Evolutionary conservation across 495 filamentous ascomycete genomes (phyloP).

Genomic region (Extremus antarcticus): DNA sequence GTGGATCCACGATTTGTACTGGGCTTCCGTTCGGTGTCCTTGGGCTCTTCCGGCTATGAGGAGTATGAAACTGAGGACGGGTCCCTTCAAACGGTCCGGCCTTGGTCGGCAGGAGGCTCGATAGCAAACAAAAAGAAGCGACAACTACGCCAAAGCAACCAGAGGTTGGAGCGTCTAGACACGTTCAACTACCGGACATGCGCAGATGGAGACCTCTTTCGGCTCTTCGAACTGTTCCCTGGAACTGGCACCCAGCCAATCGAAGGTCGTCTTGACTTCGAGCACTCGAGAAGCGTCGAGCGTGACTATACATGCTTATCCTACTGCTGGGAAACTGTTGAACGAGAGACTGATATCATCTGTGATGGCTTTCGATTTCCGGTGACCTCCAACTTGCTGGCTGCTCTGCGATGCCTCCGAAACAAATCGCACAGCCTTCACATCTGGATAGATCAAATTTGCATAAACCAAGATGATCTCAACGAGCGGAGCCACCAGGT

Average conservation of each 20-base stretch:
- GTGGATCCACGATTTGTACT: constrained; percentile 4
- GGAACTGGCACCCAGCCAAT: not conserved
- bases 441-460: constrained; percentile 25
- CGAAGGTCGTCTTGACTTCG: constrained; percentile 3
- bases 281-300: constrained; percentile 1
- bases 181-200: constrained; percentile 9
- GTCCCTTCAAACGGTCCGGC: too few relatives aligned
- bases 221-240: constrained; percentile 1
- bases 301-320: constrained; percentile 9
- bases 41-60: constrained; percentile 10
- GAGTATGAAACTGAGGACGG: constrained; percentile 5
- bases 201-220: constrained; percentile 12
- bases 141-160: constrained; percentile 6
- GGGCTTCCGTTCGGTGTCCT: constrained; percentile 3
- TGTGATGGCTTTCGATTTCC: constrained; percentile 8
- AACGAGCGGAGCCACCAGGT: constrained; percentile 21
- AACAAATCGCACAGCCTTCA: not conserved
- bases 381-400: constrained; percentile 8
- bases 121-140: not conserved
- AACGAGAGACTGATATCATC: constrained; percentile 7
- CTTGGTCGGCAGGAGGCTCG: constrained; percentile 1
- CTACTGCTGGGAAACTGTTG: constrained; percentile 14
- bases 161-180: not conserved
- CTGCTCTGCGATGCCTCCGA: constrained; percentile 3
- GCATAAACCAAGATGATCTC: constrained; percentile 25